Conservation (phyloP, 768 basidiomycete species). For the Mycena polygramma region DNA sequence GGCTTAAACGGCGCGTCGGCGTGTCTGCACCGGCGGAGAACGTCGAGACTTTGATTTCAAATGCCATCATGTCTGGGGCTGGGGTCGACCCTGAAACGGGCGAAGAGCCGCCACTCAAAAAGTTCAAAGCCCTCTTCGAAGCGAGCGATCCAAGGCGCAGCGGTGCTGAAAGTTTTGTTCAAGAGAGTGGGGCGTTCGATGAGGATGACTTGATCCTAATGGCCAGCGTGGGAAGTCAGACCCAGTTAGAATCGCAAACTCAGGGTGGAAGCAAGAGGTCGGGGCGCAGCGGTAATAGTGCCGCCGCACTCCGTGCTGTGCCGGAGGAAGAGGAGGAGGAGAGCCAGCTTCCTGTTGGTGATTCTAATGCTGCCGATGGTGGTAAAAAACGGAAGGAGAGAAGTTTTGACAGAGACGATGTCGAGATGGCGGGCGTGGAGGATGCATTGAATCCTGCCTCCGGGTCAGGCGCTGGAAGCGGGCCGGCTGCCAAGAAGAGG, state of each 20-base stretch:
- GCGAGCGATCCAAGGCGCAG: slow-evolving; percentile 66
- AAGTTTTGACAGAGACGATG: slow-evolving; percentile 53
- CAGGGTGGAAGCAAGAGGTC: slow-evolving; percentile 38
- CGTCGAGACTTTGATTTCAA: slow-evolving; percentile 34
- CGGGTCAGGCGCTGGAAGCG: slow-evolving; percentile 22
- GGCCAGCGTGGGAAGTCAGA: slow-evolving; percentile 45
- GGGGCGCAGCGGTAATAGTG: slow-evolving; percentile 26
- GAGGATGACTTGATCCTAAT: slow-evolving; percentile 31
- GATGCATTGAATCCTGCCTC: slow-evolving; percentile 31
- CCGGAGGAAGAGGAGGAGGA: slow-evolving; percentile 72
- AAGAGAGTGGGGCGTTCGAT: slow-evolving; percentile 32
- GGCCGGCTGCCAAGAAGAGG: slow-evolving; percentile 55
- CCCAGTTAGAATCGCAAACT: slow-evolving; percentile 47
- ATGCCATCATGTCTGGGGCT: slow-evolving; percentile 35
- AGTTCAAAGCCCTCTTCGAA: slow-evolving; percentile 79
- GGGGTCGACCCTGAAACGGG: slow-evolving; percentile 34
- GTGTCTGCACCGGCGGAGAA: slow-evolving; percentile 41
- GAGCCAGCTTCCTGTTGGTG: slow-evolving; percentile 38
- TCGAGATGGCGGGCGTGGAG: slow-evolving; percentile 51
- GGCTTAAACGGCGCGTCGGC: slow-evolving; percentile 69
- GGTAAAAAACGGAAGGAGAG: slow-evolving; percentile 58
- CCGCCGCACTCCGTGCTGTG: slow-evolving; percentile 47
- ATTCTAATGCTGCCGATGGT: slow-evolving; percentile 20
- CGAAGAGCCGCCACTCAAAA: slow-evolving; percentile 73
- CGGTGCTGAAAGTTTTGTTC: slow-evolving; percentile 42